A percentile compares a stretch with the other conserved stretches of the same genome.
Conservation (phyloP, 1,139 yeast species). For the Geotrichum australiense region DNA sequence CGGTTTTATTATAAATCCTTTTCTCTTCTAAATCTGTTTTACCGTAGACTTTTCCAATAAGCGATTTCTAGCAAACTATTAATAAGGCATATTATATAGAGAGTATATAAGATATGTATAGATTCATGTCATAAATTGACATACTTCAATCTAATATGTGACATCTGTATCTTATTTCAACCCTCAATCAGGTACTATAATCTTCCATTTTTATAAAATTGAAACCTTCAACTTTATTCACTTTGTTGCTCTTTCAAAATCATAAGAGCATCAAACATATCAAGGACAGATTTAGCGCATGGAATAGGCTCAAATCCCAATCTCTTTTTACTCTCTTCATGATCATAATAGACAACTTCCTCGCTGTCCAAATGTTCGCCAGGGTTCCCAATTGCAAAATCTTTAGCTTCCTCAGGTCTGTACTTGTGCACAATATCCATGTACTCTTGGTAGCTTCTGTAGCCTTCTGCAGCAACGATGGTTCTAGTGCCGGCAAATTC, state of each 20-base stretch:
- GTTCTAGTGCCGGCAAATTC: conserved; percentile 26
- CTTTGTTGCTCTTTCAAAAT: too few species aligned
- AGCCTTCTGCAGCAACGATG: background rate
- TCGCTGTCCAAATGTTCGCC: background rate
- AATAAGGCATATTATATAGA: too few species aligned
- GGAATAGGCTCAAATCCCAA: conserved; percentile 6
- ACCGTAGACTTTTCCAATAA: background rate
- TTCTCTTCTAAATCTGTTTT: background rate
- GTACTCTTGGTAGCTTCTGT: background rate
- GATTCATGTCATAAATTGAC: too few species aligned
- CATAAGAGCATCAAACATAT: conserved; percentile 6
- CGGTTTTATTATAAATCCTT: background rate
- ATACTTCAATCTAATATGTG: too few species aligned
- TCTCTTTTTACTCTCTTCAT: background rate
- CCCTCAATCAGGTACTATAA: too few species aligned
- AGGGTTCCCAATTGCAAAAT: conserved; percentile 1
- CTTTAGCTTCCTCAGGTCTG: conserved; percentile 1
- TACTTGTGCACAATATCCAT: background rate
- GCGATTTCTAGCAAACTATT: too few species aligned
- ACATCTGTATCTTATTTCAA: too few species aligned
- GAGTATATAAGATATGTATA: too few species aligned
- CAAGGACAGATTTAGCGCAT: background rate
- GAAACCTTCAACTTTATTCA: too few species aligned
- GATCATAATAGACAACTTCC: background rate
- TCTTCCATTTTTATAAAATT: too few species aligned